Conservation (phyloP, 2,329 filamentous ascomycete species). For the Fusarium palustre region DNA sequence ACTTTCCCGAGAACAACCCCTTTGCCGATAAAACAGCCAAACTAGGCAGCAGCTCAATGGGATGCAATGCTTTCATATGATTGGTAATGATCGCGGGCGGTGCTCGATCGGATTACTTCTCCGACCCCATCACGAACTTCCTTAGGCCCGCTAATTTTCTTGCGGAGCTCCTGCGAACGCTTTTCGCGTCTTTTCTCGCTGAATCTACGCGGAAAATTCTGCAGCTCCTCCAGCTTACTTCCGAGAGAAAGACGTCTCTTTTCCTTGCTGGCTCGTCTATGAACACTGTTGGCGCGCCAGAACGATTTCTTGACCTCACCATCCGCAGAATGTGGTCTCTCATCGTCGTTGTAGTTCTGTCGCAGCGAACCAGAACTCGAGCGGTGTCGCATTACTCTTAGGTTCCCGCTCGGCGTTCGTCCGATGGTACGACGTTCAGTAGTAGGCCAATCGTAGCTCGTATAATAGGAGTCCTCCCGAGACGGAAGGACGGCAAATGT, state of each 20-base stretch:
- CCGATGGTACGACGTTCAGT: slow-evolving; percentile 69
- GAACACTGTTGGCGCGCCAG: slow-evolving; percentile 50
- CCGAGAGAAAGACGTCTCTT: slow-evolving; percentile 56
- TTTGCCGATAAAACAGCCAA: not conserved
- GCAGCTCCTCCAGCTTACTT: slow-evolving; percentile 63
- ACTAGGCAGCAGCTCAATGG: slow-evolving; percentile 1
- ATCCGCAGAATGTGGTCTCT: slow-evolving; percentile 53
- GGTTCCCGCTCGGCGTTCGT: slow-evolving; percentile 69
- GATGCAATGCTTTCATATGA: slow-evolving; percentile 14
- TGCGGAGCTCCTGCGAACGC: slow-evolving; percentile 67
- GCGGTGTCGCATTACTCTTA: slow-evolving; percentile 68
- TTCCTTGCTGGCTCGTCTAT: slow-evolving; percentile 43
- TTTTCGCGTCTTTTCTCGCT: slow-evolving; percentile 71
- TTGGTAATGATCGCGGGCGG: slow-evolving; percentile 35
- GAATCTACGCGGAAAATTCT: slow-evolving; percentile 65
- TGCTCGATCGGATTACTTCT: slow-evolving; percentile 64
- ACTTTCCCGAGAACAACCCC: slow-evolving; percentile 1
- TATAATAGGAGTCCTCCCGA: slow-evolving; percentile 52
- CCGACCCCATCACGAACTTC: slow-evolving; percentile 70
- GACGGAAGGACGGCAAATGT: slow-evolving; percentile 71
- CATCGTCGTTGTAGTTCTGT: slow-evolving; percentile 38
- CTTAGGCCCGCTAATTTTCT: slow-evolving; percentile 69
- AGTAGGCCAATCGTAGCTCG: slow-evolving; percentile 50
- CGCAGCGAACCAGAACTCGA: slow-evolving; percentile 60
- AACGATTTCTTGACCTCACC: slow-evolving; percentile 43